These are phyloP conservation scores for Macrocybe gigantea DNA, from an alignment of 768 basidiomycete species.

Conservation along the genomic window DNA sequence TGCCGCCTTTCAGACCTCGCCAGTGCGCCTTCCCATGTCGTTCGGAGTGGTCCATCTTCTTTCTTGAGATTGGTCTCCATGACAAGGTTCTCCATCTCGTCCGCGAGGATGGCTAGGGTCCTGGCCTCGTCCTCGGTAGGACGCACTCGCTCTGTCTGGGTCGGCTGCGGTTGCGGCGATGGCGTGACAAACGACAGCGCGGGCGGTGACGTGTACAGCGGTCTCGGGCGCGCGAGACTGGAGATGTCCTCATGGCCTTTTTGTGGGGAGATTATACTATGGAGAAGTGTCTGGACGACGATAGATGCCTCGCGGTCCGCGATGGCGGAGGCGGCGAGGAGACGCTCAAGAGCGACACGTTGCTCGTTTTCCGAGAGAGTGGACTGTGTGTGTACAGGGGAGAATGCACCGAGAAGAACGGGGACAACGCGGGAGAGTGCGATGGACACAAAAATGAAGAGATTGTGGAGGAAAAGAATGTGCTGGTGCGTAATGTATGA, in stretches of 20 bases:
- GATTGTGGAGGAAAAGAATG: slow-evolving; percentile 67
- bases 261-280: slow-evolving; percentile 39
- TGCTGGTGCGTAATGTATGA: slow-evolving; percentile 70
- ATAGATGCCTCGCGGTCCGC: slow-evolving; percentile 58
- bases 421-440: slow-evolving; percentile 70
- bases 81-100: slow-evolving; percentile 62
- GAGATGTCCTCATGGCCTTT: slow-evolving; percentile 23
- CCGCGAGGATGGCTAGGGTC: slow-evolving; percentile 22
- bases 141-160: background rate
- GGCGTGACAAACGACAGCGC: slow-evolving; percentile 5
- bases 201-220: slow-evolving; percentile 15
- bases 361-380: slow-evolving; percentile 12
- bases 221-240: slow-evolving; percentile 32
- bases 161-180: background rate
- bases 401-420: slow-evolving; percentile 54
- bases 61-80: slow-evolving; percentile 57
- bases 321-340: slow-evolving; percentile 29
- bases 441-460: slow-evolving; percentile 70
- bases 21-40: slow-evolving; percentile 45
- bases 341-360: slow-evolving; percentile 36
- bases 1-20: slow-evolving; percentile 7
- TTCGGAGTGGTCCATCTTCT: slow-evolving; percentile 54
- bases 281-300: slow-evolving; percentile 49
- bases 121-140: background rate
- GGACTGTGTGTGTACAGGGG: slow-evolving; percentile 34